Evolutionary conservation across 306 rosid species (phyloP), one percentile per base, ranked within the genome.

Genomic region (Pueraria montana): DNA sequence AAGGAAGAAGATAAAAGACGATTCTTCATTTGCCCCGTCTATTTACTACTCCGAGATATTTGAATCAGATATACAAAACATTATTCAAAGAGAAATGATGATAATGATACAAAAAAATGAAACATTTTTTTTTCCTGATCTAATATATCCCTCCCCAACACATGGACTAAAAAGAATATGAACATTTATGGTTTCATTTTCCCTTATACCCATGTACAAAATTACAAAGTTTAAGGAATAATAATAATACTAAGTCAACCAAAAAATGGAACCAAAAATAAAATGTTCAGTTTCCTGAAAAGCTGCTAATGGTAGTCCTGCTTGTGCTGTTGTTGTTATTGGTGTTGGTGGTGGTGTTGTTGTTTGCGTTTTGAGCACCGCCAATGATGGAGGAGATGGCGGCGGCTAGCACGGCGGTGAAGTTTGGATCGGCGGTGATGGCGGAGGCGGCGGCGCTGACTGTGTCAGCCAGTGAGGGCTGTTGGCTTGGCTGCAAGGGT

Each of bases 311-410:
- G 55, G 88, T 87, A 73, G 26, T 85, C 50, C 80, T 74, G 68
- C 21, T 66, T 45, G 55, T 85, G 78, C 7, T 84, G 71, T 63
- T 72, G 81, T 66, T 40, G 74, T 7, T 24, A 30, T 2, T 77
- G 71, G 5, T 59, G 20, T 17, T 36, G 72, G n/a, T n/a, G n/a
- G n/a, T n/a, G n/a, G n/a, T n/a, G 71, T 8, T 59, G 20, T 17
- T 36, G 72, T 50, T 86, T 38, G 34, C 88, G 82, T 86, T 89
- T 11, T 86, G 89, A 43, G 82, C 86, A 32, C 97, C 93, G 12
- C 96, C 91, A 5, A 96, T 96, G 87, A 96, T 94, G 79, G 98
- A 92, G 59, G 96, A 89, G 86, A 96, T 94, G 13, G 99, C 99
- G 1, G 99, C 99, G 0, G 98, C 99, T 6, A 96, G 93, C 0